These are phyloP conservation scores for Spiromastix sp. DNA, from an alignment of 2,329 filamentous ascomycete genomes.

Conservation along the genomic window DNA sequence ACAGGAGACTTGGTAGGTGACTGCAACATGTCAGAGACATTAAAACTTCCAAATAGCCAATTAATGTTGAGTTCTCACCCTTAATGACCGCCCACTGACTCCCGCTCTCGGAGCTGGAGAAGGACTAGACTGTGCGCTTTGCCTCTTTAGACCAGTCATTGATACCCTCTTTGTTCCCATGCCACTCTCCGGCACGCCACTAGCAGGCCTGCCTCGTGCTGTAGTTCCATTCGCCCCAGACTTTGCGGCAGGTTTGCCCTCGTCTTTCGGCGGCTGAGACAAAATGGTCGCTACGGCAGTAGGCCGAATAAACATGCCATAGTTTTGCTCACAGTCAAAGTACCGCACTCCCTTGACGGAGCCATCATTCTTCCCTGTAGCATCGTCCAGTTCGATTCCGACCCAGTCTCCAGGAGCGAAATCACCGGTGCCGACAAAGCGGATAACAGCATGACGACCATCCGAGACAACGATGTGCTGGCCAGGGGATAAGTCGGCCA, in stretches of 20 bases:
- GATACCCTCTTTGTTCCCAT: slow-evolving; percentile 37
- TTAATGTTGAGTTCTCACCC: slow-evolving; percentile 24
- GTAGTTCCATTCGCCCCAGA: slow-evolving; percentile 17
- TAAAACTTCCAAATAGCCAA: slow-evolving; percentile 1
- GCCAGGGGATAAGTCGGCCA: slow-evolving; percentile 41
- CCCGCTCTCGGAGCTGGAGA: slow-evolving; percentile 53
- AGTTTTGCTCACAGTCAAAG: slow-evolving; percentile 61
- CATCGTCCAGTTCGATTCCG: slow-evolving; percentile 74
- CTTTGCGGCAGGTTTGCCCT: slow-evolving; percentile 14
- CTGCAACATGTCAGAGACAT: slow-evolving; percentile 30
- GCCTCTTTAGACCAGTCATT: slow-evolving; percentile 48
- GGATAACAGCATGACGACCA: slow-evolving; percentile 64
- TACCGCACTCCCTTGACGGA: slow-evolving; percentile 80
- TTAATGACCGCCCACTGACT: slow-evolving; percentile 23
- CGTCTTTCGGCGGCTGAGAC: slow-evolving; percentile 22
- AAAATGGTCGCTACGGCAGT: slow-evolving; percentile 50
- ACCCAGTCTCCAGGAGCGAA: slow-evolving; percentile 82
- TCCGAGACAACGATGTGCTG: slow-evolving; percentile 72
- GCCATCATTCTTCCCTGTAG: slow-evolving; percentile 87
- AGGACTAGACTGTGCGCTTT: slow-evolving; percentile 62
- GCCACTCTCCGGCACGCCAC: slow-evolving; percentile 23
- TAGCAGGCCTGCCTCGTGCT: slow-evolving; percentile 31
- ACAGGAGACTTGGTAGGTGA: slow-evolving; percentile 72
- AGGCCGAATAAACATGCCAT: slow-evolving; percentile 82
- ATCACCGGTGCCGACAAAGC: slow-evolving; percentile 67